Evolutionary conservation across 2,329 filamentous ascomycete species (phyloP), one percentile per base, ranked within the genome.

Genomic region (Nigrograna mackinnonii): DNA sequence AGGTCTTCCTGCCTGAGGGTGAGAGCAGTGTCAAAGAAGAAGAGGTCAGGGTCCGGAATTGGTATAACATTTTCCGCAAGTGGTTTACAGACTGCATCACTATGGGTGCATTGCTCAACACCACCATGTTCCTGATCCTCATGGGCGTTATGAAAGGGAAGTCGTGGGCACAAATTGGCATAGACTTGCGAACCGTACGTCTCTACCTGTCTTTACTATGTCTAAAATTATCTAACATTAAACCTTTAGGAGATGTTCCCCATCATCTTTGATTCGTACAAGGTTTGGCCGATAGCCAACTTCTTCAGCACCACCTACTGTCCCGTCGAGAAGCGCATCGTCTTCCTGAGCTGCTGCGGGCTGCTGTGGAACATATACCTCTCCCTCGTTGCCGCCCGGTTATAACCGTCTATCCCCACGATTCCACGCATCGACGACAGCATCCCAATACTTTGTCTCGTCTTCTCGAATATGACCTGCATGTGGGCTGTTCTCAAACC

Each of bases 311-410:
- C 86, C 55, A 81, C 83, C 0, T 72, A 89, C 37, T 79, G 85
- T 55, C 87, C 84, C 11, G 80, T 90, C 11, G 80, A 89, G 64
- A 75, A 76, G 20, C 77, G 88, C 20, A 87, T 87, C 52, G 71
- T 91, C 39, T 79, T 91, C 47, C 85, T 84, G n/a, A 83, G 83
- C 52, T 67, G 86, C 47, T 87, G 86, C 24, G 87, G 88, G 6
- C 74, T 91, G 28, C 75, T 75, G 9, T 92, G 88, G 88, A 85
- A 85, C 2, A 75, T 91, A 26, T 91, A 88, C 64, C 74, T 91
- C 66, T 89, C 85, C 53, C 70, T 91, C 50, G 71, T 84, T 43
- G 78, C 66, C 12, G 54, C 58, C 16, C 50, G 60, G n/a, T 40
- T 67, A 22, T 68, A 58, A 32, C 17, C 12, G 11, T 22, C 9